These are phyloP conservation scores for Jasminum sambac DNA, from an alignment of 257 asterid species.

Conservation along the genomic window DNA sequence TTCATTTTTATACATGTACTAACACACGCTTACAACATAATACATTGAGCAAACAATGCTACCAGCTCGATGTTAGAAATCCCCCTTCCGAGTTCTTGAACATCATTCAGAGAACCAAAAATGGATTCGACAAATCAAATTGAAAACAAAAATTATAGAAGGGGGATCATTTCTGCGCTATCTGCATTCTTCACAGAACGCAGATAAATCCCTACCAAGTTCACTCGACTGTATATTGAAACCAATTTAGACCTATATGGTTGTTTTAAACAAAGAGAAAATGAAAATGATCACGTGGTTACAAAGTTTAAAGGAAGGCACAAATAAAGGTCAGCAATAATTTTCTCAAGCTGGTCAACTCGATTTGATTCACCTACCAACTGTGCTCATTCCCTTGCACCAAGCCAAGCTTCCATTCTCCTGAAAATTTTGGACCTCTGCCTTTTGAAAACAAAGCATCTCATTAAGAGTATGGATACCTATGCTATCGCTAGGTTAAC, in stretches of 20 bases:
- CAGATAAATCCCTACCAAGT: constrained; percentile 10
- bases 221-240: constrained; percentile 17
- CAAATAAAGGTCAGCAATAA: too few relatives aligned
- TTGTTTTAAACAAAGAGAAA: constrained; percentile 62
- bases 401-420: not conserved
- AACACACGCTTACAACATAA: too few relatives aligned
- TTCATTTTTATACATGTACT: too few relatives aligned
- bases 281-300: constrained; percentile 12
- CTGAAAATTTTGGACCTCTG: not conserved
- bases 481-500: not conserved
- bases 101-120: not conserved
- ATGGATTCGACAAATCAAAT: not conserved
- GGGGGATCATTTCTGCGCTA: not conserved
- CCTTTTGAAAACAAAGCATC: not conserved
- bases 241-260: constrained; percentile 22
- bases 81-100: not conserved
- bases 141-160: not conserved
- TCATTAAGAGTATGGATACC: not conserved
- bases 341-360: too few relatives aligned
- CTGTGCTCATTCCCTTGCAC: not conserved
- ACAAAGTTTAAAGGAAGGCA: too few relatives aligned
- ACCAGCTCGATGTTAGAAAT: not conserved
- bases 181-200: not conserved
- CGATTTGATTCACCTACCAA: constrained; percentile 48
- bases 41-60: too few relatives aligned